Conservation (phyloP, 768 basidiomycete genomes). For the Lactifluus rugatus region DNA sequence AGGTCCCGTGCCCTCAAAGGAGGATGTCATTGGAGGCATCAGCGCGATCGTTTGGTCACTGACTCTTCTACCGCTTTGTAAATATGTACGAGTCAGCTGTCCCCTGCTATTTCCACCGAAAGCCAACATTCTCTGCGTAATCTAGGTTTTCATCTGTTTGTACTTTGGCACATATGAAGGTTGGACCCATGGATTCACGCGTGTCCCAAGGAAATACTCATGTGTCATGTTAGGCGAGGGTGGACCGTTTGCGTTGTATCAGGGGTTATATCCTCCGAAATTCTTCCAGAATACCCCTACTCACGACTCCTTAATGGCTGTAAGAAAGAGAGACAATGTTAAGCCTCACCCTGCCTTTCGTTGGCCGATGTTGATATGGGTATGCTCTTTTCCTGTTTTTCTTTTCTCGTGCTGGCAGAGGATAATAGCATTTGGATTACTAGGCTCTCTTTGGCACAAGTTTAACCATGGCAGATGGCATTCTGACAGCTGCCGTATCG, state of each 20-base stretch:
- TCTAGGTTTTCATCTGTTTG: conserved; percentile 40
- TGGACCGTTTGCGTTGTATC: conserved; percentile 55
- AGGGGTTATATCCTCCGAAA: conserved; percentile 46
- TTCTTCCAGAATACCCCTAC: conserved; percentile 16
- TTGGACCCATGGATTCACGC: conserved; percentile 3
- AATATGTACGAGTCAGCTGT: conserved; percentile 40
- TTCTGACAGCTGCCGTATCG: conserved; percentile 60
- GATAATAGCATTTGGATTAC: no score
- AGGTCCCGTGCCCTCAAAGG: conserved; percentile 39
- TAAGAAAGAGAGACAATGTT: background rate
- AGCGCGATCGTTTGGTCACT: conserved; percentile 59
- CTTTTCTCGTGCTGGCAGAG: background rate
- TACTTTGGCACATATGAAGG: conserved; percentile 44
- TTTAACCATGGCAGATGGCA: conserved; percentile 57
- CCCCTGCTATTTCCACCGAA: background rate
- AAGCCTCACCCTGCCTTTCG: conserved; percentile 25
- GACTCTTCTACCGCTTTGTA: conserved; percentile 48
- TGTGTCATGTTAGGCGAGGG: conserved; percentile 43
- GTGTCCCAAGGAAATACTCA: background rate
- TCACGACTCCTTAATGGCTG: conserved; percentile 20
- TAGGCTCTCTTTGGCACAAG: conserved; percentile 57
- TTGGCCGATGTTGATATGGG: conserved; percentile 50
- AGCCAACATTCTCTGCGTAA: background rate
- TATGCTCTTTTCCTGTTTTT: conserved; percentile 24
- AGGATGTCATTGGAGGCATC: conserved; percentile 55